These are phyloP conservation scores for Clitopilus passeckerianus DNA, from an alignment of 768 basidiomycete species.

Conservation along the genomic window DNA sequence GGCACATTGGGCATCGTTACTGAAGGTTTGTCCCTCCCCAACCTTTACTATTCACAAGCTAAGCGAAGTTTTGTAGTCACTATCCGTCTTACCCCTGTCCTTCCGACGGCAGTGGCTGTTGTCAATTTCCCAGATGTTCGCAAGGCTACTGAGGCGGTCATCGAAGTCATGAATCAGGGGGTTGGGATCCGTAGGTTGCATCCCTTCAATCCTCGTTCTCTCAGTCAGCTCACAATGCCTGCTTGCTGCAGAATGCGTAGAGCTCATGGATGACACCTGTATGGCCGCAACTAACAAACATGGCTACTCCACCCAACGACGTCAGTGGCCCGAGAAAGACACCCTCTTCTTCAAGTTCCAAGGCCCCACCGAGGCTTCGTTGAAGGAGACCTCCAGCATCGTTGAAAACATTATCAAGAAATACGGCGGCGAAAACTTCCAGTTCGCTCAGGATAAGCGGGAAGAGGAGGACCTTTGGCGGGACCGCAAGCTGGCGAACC, in stretches of 20 bases:
- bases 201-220: too few relatives aligned
- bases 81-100: conserved; percentile 70
- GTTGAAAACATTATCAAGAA: conserved; percentile 53
- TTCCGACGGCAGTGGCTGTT: conserved; percentile 80
- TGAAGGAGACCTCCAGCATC: conserved; percentile 57
- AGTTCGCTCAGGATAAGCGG: conserved; percentile 54
- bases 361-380: conserved; percentile 52
- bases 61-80: conserved; percentile 44
- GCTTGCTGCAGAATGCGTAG: conserved; percentile 63
- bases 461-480: conserved; percentile 73
- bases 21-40: conserved; percentile 45
- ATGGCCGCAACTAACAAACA: conserved; percentile 58
- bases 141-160: conserved; percentile 69
- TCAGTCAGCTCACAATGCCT: too few relatives aligned
- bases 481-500: conserved; percentile 63
- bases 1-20: conserved; percentile 87
- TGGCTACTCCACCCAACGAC: conserved; percentile 36
- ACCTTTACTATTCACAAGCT: neutral
- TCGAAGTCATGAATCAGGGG: conserved; percentile 68
- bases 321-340: conserved; percentile 58
- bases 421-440: conserved; percentile 65
- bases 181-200: conserved; percentile 65
- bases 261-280: conserved; percentile 70
- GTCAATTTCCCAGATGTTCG: conserved; percentile 77
- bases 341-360: conserved; percentile 87